Evolutionary conservation across 495 filamentous ascomycete species (phyloP).

Genomic region (Penicillium odoratum): DNA sequence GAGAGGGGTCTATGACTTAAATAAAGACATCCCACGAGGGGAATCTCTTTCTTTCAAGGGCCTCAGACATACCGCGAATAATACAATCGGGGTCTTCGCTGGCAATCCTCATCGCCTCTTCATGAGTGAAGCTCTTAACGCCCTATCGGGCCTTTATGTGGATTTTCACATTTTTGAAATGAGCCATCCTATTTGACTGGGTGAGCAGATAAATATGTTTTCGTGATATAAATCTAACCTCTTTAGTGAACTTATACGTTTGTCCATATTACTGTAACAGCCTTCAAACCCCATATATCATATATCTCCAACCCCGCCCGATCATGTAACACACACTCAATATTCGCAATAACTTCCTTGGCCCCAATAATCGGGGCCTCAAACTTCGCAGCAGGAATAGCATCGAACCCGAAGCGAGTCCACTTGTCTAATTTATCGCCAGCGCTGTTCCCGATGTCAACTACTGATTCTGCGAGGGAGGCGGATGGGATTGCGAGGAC

Average conservation of each 20-base stretch:
- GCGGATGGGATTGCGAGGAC: constrained; percentile 32
- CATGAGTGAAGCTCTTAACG: constrained; percentile 54
- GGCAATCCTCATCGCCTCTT: constrained; percentile 57
- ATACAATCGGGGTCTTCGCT: constrained; percentile 46
- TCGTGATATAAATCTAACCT: constrained; percentile 44
- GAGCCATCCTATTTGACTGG: constrained; percentile 45
- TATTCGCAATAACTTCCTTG: constrained; percentile 31
- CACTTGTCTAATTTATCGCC: constrained; percentile 18
- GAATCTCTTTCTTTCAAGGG: constrained; percentile 35
- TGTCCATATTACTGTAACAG: no score
- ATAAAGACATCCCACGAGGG: constrained; percentile 49
- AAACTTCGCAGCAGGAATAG: constrained; percentile 29
- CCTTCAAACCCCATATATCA: no score
- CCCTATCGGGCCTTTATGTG: constrained; percentile 68
- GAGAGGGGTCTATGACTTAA: constrained; percentile 46
- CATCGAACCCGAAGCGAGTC: constrained; percentile 33
- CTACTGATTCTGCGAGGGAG: constrained; percentile 26
- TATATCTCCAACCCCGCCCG: no score
- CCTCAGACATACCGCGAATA: constrained; percentile 36
- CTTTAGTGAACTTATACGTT: constrained; percentile 65
- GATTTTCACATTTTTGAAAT: constrained; percentile 63
- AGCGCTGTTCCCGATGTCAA: constrained; percentile 36
- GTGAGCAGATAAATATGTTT: constrained; percentile 25
- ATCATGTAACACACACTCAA: constrained; percentile 39
- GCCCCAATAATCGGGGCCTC: constrained; percentile 37